Conservation (phyloP, 371 early-diverging fungal species). For the Mycotypha africana region DNA sequence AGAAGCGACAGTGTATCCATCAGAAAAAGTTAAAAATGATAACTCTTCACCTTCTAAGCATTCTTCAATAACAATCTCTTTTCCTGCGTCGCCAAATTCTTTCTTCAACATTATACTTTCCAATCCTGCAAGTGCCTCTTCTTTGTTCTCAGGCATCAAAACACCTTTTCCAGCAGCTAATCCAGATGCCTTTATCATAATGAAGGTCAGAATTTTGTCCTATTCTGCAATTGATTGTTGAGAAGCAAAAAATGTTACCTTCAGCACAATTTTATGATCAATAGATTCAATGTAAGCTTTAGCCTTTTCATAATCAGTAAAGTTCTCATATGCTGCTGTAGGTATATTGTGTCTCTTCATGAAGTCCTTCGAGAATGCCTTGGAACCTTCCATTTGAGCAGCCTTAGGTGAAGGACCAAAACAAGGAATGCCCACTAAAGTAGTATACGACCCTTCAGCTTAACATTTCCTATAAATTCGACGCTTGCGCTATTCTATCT, state of each 20-base stretch:
- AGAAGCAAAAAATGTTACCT: constrained; percentile 39
- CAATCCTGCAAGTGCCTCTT: constrained; percentile 85
- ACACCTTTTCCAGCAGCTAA: constrained; percentile 98
- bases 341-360: constrained; percentile 95
- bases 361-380: constrained; percentile 96
- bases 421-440: constrained; percentile 86
- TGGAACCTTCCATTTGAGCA: constrained; percentile 93
- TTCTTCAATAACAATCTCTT: constrained; percentile 95
- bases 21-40: constrained; percentile 88
- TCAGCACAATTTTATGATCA: constrained; percentile 70
- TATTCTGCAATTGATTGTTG: background rate
- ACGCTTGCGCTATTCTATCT: no score
- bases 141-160: constrained; percentile 78
- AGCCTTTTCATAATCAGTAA: constrained; percentile 83
- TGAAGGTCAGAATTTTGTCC: background rate
- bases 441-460: no score
- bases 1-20: constrained; percentile 89
- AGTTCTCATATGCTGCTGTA: constrained; percentile 90
- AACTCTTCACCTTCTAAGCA: constrained; percentile 89
- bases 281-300: constrained; percentile 61
- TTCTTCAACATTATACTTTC: constrained; percentile 83
- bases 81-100: constrained; percentile 87
- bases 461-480: no score
- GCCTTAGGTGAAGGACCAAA: constrained; percentile 93
- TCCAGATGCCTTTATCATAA: constrained; percentile 77